Evolutionary conservation across 2,329 filamentous ascomycete species (phyloP), one percentile per base, ranked within the genome.

Genomic region (Colletotrichum sp.): DNA sequence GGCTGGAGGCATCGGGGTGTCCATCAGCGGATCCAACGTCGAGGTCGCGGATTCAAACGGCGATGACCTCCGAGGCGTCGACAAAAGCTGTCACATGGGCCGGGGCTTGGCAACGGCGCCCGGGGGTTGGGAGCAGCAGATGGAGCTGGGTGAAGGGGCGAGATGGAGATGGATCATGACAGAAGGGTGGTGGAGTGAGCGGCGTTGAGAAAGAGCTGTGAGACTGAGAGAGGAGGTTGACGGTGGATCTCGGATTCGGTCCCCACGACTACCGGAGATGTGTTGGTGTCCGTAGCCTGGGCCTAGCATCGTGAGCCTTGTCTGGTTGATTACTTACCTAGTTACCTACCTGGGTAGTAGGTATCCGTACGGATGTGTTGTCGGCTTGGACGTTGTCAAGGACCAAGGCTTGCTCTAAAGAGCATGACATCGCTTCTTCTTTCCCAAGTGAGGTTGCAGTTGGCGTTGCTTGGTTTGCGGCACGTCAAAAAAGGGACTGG

Each of bases 41-140:
- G 59, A 48, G 30, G 19, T 36, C 39, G 28, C 55, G 68, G 60
- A 39, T 61, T 74, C 30, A 52, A 57, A 73, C 57, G 64, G 57
- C 70, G 57, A 63, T 59, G 64, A 64, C 27, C 63, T 68, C 70
- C 32, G 69, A 72, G 36, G 44, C 27, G n/a, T 39, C 6, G 15
- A 27, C 44, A 59, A 55, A 69, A 68, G 44, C 28, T 64, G 44
- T 59, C 70, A 69, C 57, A 72, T 34, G 25, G n/a, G 39, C 70
- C 73, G 55, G 70, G 57, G 15, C 57, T 73, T 75, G 69, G 73
- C 69, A 67, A 64, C 69, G 73, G 73, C 39, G 36, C 22, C 73
- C 22, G 68, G 68, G 68, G 60, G 30, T 73, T 39, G 64, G n/a
- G 44, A 52, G n/a, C 44, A 22, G n/a, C n/a, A 52, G 12, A 25